A percentile compares a stretch with the other conserved stretches of the same genome.
Evolutionary conservation across 164 flowering plant genomes (phyloP).

Genomic region (Magnolia changhungtana): DNA sequence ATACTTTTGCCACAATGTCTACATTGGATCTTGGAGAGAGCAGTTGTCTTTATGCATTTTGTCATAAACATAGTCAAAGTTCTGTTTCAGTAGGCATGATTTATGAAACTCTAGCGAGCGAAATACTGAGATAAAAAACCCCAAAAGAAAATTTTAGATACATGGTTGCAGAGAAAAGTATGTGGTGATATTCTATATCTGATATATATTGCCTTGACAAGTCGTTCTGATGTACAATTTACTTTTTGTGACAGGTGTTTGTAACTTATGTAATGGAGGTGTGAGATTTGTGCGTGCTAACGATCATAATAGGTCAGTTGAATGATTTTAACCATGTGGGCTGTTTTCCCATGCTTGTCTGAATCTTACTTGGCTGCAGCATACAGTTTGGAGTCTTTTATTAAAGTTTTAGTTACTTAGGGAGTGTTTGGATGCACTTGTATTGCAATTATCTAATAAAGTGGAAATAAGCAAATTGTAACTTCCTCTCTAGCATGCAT

Average conservation of each 20-base stretch:
- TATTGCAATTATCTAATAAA: not conserved
- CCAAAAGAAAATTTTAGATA: not conserved
- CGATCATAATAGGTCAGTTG: conserved; percentile 48
- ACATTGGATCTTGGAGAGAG: too few relatives aligned
- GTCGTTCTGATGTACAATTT: not conserved
- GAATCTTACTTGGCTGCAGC: not conserved
- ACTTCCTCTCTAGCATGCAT: not conserved
- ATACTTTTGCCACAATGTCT: not conserved
- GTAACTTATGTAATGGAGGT: conserved; percentile 94
- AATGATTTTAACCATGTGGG: not conserved
- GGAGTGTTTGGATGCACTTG: not conserved
- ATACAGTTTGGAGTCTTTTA: too few relatives aligned
- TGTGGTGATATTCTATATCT: not conserved
- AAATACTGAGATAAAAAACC: too few relatives aligned
- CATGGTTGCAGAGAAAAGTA: not conserved
- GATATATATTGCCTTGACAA: not conserved
- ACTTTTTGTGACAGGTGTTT: conserved; percentile 50
- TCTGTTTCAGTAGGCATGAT: too few relatives aligned
- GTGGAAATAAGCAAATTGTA: not conserved
- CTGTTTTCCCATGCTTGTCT: not conserved
- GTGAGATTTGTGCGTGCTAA: conserved; percentile 77
- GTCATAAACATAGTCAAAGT: too few relatives aligned
- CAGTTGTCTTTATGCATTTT: too few relatives aligned
- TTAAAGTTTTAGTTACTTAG: not conserved
- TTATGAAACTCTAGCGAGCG: too few relatives aligned